Conservation (phyloP, 2,329 filamentous ascomycete genomes). For the Ophiobolus disseminans region DNA sequence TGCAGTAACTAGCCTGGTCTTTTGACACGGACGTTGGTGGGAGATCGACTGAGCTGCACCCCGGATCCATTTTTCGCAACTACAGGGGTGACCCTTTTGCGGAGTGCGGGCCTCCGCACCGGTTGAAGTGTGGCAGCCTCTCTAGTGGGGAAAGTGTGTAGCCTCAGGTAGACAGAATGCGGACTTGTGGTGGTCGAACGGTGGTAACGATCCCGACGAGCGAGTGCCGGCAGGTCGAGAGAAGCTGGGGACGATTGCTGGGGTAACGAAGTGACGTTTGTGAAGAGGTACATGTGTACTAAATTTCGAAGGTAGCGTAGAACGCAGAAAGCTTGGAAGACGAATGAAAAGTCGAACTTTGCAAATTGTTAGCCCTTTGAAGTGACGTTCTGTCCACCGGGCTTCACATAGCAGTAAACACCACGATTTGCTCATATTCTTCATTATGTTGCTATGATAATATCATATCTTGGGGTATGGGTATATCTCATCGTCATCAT, state of each 20-base stretch:
- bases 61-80: no score
- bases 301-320: no score
- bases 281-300: not conserved
- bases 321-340: not conserved
- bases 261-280: not conserved
- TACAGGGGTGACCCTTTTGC: no score
- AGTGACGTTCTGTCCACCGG: not conserved
- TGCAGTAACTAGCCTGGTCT: not conserved
- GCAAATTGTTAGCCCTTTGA: no score
- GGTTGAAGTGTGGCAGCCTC: not conserved
- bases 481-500: slow-evolving; percentile 36
- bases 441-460: slow-evolving; percentile 12
- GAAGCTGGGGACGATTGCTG: not conserved
- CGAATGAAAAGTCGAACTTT: not conserved
- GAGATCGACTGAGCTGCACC: not conserved
- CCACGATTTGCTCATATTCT: not conserved
- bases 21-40: not conserved
- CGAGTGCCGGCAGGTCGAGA: not conserved
- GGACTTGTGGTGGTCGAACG: not conserved
- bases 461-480: slow-evolving; percentile 24
- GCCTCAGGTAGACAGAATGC: not conserved
- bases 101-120: slow-evolving; percentile 3
- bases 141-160: not conserved
- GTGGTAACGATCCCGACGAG: not conserved
- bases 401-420: not conserved